Evolutionary conservation across 192 early-diverging fungal genomes (phyloP), one percentile per base, ranked within the genome.

Genomic region (Entophlyctis helioformis): DNA sequence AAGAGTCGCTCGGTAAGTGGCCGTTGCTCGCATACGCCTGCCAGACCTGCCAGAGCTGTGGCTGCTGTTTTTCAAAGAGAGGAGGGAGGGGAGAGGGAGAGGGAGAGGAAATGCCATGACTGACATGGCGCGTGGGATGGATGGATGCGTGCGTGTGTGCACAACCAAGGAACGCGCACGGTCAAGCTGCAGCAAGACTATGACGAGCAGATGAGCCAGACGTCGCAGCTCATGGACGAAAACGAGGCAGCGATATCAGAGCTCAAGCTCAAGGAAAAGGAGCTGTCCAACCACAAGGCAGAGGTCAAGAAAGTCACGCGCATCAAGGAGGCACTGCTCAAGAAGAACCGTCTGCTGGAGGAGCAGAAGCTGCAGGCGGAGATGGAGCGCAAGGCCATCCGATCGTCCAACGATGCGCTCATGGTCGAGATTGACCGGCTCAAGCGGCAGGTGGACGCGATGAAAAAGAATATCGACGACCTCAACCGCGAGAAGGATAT

Each of bases 181-280:
- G 44, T 54, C 11, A 77, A 78, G 52, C 51, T 76, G 13, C 73
- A 75, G 43, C 51, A 57, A 15, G 77, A 80, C 34, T 78, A 61
- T 32, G 66, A 75, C 38, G 71, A 74, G 46, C 77, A 80, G 48
- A 64, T 70, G 50, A 43, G 48, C 3, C 21, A 66, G 24, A 65
- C 77, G 11, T 57, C 44, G 15, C 51, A 69, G 36, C 39, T 80
- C 10, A 53, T 75, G 10, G 42, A 60, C 8, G 69, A 78, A 39
- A 80, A 80, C 37, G 53, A 56, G 13, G 36, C 27, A 3, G 32
- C 63, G n/a, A 41, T 36, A 8, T 54, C 40, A n/a, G 75, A 76
- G 35, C 47, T 72, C 26, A 57, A 53, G 32, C n/a, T 36, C 8
- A 59, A 59, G 33, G 72, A 77, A 51, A 39, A 42, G 10, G 60